Base-by-base conservation (phyloP, 257 asterid genomes). In the Paraleonurus japonicus region DNA sequence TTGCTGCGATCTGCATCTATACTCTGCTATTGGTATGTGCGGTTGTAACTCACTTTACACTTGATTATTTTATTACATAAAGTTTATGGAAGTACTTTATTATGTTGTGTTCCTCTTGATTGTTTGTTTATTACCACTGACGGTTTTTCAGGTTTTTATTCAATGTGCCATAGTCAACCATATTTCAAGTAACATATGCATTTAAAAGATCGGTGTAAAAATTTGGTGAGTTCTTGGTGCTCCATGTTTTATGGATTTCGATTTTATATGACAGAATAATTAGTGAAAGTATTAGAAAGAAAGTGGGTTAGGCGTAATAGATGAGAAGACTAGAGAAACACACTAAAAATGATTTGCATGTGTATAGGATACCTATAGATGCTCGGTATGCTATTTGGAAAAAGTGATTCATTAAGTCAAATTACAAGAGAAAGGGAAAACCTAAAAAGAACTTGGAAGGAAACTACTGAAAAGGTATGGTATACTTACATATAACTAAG, bases 21-120 rank as follows among this genome's bases (percentile, higher is more conserved):
- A 83, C 95, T 67, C 99, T 83, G 92, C 97, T 43, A 81, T 94
- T 59, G 99, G 99, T 94, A 86, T 78, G 89, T 51, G 71, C 67
- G 23, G 27, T 71, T 72, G 26, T 39, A 43, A 9, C 71, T 69
- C 70, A n/a, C 54, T 28, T 54, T 11, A 30, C 32, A 33, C 7
- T 7, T 72, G 33, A 17, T 53, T 59, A 13, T 58, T 63, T 57
- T 47, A 8, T 32, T 63, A 13, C 43, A 53, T 33, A 39, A 58
- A 45, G 62, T 70, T 72, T 32, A 13, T 19, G 16, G 20, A 48
- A 75, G 59, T 70, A 59, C 33, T n/a, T 11, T 35, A 5, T 43
- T 70, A 11, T 59, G 54, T 51, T 3, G 13, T 67, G 50, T 30
- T 65, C 28, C 72, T 72, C 58, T 55, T 33, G 50, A 30, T 15